Conservation (phyloP, 805 yeast genomes). For the Wickerhamomyces queroliae region DNA sequence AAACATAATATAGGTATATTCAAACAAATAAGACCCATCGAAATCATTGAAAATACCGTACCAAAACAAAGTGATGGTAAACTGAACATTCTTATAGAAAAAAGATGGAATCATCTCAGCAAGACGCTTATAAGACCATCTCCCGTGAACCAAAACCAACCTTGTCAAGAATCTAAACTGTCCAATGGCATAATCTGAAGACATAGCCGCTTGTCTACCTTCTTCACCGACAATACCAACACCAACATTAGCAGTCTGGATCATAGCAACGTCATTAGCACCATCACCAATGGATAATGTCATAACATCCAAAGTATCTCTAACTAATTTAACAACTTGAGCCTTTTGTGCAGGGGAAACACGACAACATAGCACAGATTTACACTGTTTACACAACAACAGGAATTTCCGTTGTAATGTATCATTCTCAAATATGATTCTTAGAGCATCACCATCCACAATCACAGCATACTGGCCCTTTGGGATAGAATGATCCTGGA, state of each 20-base stretch:
- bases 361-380: constrained; percentile 74
- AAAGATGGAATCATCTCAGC: constrained; percentile 81
- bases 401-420: constrained; percentile 52
- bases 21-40: constrained; percentile 76
- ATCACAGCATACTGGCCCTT: constrained; percentile 59
- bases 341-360: constrained; percentile 84
- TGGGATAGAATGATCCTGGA: constrained; percentile 63
- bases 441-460: constrained; percentile 74
- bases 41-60: constrained; percentile 69
- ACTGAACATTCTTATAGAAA: constrained; percentile 74
- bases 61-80: constrained; percentile 73
- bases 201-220: constrained; percentile 88
- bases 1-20: constrained; percentile 75
- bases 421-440: constrained; percentile 38
- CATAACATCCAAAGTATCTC: constrained; percentile 69
- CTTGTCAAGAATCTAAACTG: constrained; percentile 71
- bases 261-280: constrained; percentile 86
- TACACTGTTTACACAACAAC: constrained; percentile 70
- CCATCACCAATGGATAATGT: constrained; percentile 83
- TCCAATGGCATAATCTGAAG: constrained; percentile 80
- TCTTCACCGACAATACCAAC: constrained; percentile 84
- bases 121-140: constrained; percentile 80
- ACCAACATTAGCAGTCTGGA: constrained; percentile 72
- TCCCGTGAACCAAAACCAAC: constrained; percentile 68
- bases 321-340: constrained; percentile 67